Conservation (phyloP, 768 basidiomycete species). For the Nidularia pulvinata region DNA sequence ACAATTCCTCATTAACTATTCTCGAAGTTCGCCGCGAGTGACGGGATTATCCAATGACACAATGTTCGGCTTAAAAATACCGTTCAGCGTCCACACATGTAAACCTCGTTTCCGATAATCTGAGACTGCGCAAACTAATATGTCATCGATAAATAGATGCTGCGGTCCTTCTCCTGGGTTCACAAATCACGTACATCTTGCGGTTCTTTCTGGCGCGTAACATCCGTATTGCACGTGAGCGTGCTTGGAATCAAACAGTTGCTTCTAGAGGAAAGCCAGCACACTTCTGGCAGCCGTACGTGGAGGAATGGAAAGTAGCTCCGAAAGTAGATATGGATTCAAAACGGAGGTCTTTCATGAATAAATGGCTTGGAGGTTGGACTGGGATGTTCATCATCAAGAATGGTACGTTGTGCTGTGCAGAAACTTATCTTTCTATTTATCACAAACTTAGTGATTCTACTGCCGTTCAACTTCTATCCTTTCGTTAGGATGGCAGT, state of each 20-base stretch:
- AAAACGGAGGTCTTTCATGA: constrained; percentile 20
- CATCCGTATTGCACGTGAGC: constrained; percentile 74
- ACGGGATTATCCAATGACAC: constrained; percentile 63
- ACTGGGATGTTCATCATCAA: constrained; percentile 42
- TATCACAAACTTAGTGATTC: constrained; percentile 36
- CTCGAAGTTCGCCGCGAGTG: constrained; percentile 56
- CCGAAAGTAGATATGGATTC: constrained; percentile 32
- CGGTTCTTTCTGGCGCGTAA: constrained; percentile 85
- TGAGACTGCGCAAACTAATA: background rate
- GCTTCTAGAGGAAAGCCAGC: constrained; percentile 78
- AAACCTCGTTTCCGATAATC: constrained; percentile 3
- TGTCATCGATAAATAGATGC: constrained; percentile 49
- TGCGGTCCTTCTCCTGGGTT: constrained; percentile 68
- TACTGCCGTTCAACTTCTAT: constrained; percentile 65
- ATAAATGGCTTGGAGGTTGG: constrained; percentile 33
- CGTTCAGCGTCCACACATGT: constrained; percentile 77
- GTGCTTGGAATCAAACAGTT: constrained; percentile 84
- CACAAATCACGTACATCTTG: constrained; percentile 75
- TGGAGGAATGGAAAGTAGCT: constrained; percentile 78
- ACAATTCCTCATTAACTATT: background rate
- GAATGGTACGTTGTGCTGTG: constrained; percentile 29
- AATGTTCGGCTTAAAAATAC: constrained; percentile 63
- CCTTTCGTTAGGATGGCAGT: constrained; percentile 67
- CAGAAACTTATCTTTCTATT: background rate
- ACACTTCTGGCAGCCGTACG: constrained; percentile 84